Evolutionary conservation across 768 basidiomycete species (phyloP), one percentile per base, ranked within the genome.

Genomic region (Tulasnella sp.): DNA sequence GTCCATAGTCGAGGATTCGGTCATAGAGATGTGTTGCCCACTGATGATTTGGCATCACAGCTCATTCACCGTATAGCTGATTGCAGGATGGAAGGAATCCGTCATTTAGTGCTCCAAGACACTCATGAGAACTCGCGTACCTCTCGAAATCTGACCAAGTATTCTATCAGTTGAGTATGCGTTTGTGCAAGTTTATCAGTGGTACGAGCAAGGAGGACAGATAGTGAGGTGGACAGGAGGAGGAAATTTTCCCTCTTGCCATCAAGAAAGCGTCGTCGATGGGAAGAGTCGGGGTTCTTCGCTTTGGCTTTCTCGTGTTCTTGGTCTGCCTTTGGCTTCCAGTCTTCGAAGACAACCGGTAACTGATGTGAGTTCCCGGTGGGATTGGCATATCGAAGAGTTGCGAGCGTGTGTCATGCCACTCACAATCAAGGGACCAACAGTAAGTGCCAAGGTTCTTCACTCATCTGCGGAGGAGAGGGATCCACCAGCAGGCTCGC

Each of bases 31-130:
- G 82, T 0, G 77, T 80, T 0, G 77, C 75, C 36, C 79, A 83
- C 67, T 83, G 82, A 59, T 81, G 79, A 72, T 83, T 83, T 3
- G 80, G 82, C 26, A 75, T 75, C 7, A 83, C 78, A 2, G 77
- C 75, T 0, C 70, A 74, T 0, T 75, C 73, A 0, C 81, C 79
- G 64, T 82, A 81, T 0, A 81, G 69, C 81, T 82, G 26, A 39
- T 14, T 22, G 32, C 1, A n/a, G 22, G 2, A 62, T 3, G 37
- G 34, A 5, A 36, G n/a, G 14, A 2, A 1, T 14, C 19, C 22
- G 9, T n/a, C 6, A 39, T 5, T 32, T 63, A 6, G 12, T 19
- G 16, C 19, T 17, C 4, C 1, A 1, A 62, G 19, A 7, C 14
- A 22, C n/a, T n/a, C 3, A 19, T 14, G 32, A 37, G n/a, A n/a